phyloP scores from a whole-genome alignment of 2,329 filamentous ascomycete species.

The Tolypocladium nubicola region DNA sequence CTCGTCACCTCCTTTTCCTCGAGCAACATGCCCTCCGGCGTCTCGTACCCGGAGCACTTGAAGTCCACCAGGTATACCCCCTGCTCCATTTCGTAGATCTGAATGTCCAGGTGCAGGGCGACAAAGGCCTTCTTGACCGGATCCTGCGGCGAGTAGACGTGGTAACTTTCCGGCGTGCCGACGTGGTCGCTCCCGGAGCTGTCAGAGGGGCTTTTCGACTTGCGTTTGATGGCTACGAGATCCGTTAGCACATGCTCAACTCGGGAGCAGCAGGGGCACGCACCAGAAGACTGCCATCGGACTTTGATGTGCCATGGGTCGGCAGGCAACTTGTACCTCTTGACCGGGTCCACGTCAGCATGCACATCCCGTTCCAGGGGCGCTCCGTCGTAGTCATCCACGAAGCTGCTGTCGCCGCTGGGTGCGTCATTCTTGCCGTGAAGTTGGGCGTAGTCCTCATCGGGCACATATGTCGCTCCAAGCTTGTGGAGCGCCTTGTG shows the following conservation, averaged over 20 bases:
- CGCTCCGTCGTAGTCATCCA: slow-evolving; percentile 24
- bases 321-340: slow-evolving; percentile 74
- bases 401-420: slow-evolving; percentile 30
- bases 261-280: slow-evolving; percentile 28
- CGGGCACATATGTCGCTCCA: slow-evolving; percentile 75
- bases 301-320: slow-evolving; percentile 94
- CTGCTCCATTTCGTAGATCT: slow-evolving; percentile 87
- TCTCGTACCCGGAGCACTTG: slow-evolving; percentile 96
- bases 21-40: slow-evolving; percentile 56
- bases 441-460: slow-evolving; percentile 45
- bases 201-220: slow-evolving; percentile 1
- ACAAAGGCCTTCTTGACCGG: slow-evolving; percentile 51
- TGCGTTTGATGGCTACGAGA: slow-evolving; percentile 5
- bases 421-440: slow-evolving; percentile 29
- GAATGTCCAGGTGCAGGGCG: slow-evolving; percentile 93
- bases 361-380: slow-evolving; percentile 22
- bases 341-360: slow-evolving; percentile 37
- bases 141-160: slow-evolving; percentile 27
- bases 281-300: slow-evolving; percentile 75
- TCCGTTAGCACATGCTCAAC: not conserved
- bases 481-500: slow-evolving; percentile 85
- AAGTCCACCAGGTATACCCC: slow-evolving; percentile 96
- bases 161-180: slow-evolving; percentile 23
- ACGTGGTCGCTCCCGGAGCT: slow-evolving; percentile 6
- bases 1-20: slow-evolving; percentile 94